Evolutionary conservation across 148 eudicot species (phyloP), one percentile per base, ranked within the genome.

Genomic region (Rhododendron ovatum): DNA sequence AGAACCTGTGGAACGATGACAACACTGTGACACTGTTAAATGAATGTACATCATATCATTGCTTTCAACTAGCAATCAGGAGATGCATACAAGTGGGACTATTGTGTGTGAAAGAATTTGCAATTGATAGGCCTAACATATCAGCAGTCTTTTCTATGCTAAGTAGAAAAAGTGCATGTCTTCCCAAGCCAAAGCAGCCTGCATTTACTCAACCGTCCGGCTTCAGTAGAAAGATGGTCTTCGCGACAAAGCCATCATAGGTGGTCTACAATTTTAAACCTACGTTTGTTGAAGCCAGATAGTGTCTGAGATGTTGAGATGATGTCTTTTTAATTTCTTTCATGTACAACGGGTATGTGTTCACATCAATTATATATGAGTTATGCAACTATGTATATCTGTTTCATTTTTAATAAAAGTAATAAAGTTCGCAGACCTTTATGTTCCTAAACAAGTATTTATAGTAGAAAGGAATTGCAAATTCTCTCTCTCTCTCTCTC

Each of bases 101-200:
- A 30, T 26, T 92, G 35, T 90, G 90, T 57, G 91, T 89, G 22
- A 90, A 90, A 84, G 89, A 92, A 81, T 82, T 77, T 48, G 43
- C 43, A 41, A 22, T 78, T n/a, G 88, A 90, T 24, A 86, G 91
- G 69, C 94, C 91, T 41, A 41, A 5, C 43, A 41, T 51, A 86
- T 86, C 84, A 77, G 88, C 13, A 15, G 26, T 81, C 75, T 8
- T 89, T 43, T 81, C 85, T 33, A 90, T 90, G 91, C 88, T 89
- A 35, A 83, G 80, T 18, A 83, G 79, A 69, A 88, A 88, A 75
- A 77, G 80, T 47, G 35, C 39, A 6, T 47, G 81, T 55, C 85
- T 89, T 69, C 89, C 89, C 18, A 39, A 35, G 51, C 92, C 92
- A 24, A 87, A 79, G 41, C 90, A 82, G n/a, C 91, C 92, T 3